phyloP scores from a whole-genome alignment of 164 flowering plant genomes.

The Umbellularia californica region DNA sequence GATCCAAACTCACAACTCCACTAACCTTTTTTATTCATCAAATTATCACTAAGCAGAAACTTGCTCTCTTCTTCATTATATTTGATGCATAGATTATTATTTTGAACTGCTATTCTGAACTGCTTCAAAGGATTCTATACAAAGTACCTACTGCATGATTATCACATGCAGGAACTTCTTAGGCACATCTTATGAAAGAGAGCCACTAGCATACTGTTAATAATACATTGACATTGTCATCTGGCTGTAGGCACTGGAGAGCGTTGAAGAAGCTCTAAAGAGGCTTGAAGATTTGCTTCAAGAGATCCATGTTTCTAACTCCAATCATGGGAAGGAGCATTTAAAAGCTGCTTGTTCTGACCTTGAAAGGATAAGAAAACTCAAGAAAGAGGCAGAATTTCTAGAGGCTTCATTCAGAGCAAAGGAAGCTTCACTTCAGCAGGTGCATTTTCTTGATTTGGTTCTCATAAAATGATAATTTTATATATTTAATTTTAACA shows the following conservation, averaged over 20 bases:
- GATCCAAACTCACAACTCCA: too few species aligned
- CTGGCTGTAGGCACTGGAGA: conserved; percentile 71
- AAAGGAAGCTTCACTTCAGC: conserved; percentile 86
- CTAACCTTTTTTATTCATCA: too few species aligned
- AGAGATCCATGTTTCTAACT: conserved; percentile 76
- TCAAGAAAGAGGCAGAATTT: conserved; percentile 97
- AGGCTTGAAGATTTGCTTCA: conserved; percentile 85
- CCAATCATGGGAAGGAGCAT: conserved; percentile 79
- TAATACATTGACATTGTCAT: conserved; percentile 1
- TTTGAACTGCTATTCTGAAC: too few species aligned
- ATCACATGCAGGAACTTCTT: too few species aligned
- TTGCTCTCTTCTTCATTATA: too few species aligned
- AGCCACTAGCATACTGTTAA: not conserved
- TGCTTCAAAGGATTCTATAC: too few species aligned
- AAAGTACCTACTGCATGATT: too few species aligned
- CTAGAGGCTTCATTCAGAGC: conserved; percentile 97
- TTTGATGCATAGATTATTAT: too few species aligned
- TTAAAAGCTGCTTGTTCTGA: conserved; percentile 95
- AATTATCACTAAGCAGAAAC: too few species aligned
- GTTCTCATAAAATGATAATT: not conserved
- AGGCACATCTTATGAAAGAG: too few species aligned
- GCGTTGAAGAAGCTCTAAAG: conserved; percentile 84
- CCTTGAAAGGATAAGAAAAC: conserved; percentile 90
- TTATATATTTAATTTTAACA: not conserved
- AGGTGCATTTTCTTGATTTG: conserved; percentile 37